Evolutionary conservation across 345 rosid genomes (phyloP), one percentile per base, ranked within the genome.

Genomic region (Passiflora organensis): DNA sequence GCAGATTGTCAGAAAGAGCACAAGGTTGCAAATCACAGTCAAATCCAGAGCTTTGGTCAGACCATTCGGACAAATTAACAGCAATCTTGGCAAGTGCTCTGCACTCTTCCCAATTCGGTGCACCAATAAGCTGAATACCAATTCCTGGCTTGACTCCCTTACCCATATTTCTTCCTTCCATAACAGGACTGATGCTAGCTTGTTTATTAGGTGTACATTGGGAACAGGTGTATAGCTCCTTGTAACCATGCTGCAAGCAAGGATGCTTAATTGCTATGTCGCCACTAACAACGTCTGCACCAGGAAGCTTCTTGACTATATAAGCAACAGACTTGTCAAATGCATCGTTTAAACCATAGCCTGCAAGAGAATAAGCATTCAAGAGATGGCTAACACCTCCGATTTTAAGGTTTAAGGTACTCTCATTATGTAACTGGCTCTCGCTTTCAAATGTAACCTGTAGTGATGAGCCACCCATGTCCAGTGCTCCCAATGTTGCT

Each of bases 311-410:
- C 62, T 68, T 82, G 14, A 89, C 71, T 37, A 86, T 77, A 53
- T 68, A 77, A 52, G 68, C 78, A 55, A 93, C 99, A 53, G 95
- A 82, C 71, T 81, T 93, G 67, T 80, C 99, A 68, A 93, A 93
- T 45, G 99, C 97, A 73, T 93, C 99, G 65, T 93, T 93, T 74
- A 93, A 82, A 61, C 99, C 99, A 75, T 89, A 93, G 37, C 99
- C 99, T 13, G 95, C 66, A 25, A 93, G 97, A 62, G 99, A 93
- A 72, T 93, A 93, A 13, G 99, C 99, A 73, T 76, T 89, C 49
- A 93, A 94, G 62, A 72, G 83, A 80, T 93, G 97, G 55, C 74
- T 79, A 59, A 71, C 86, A 48, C 77, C 70, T 51, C 99, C 97
- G 56, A 93, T 77, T 61, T 84, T 83, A 61, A 93, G 89, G 64